phyloP scores from a whole-genome alignment of 208 protist genomes.

The Acanthamoeba rhysodes region DNA sequence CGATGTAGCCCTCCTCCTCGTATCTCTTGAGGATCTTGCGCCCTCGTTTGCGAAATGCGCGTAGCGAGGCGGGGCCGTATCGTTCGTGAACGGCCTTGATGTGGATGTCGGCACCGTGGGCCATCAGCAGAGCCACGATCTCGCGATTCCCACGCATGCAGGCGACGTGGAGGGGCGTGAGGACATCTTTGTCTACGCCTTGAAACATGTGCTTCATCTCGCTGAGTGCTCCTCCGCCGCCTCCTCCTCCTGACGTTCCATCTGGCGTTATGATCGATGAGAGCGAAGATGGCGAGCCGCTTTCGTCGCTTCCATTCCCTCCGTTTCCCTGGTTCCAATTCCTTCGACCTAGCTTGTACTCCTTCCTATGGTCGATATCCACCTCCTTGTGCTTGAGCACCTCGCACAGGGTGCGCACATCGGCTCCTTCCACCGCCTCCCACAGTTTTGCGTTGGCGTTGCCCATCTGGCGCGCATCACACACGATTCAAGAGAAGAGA shows the following conservation, averaged over 20 bases:
- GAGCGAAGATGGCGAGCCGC: neutral
- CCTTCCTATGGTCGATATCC: slow-evolving; percentile 69
- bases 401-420: slow-evolving; percentile 36
- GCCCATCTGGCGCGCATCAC: slow-evolving; percentile 39
- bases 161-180: slow-evolving; percentile 63
- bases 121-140: slow-evolving; percentile 68
- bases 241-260: neutral
- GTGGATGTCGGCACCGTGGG: slow-evolving; percentile 71
- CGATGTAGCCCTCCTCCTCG: slow-evolving; percentile 28
- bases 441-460: slow-evolving; percentile 74
- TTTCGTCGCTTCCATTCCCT: neutral
- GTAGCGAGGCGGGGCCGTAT: slow-evolving; percentile 62
- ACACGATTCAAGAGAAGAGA: neutral
- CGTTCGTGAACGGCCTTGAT: slow-evolving; percentile 73
- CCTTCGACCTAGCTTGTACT: slow-evolving; percentile 67
- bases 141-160: slow-evolving; percentile 60
- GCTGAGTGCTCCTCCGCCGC: neutral
- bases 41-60: slow-evolving; percentile 65
- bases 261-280: neutral
- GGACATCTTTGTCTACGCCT: slow-evolving; percentile 65
- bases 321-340: slow-evolving; percentile 23
- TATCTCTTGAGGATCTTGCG: slow-evolving; percentile 22
- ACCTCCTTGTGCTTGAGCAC: slow-evolving; percentile 78
- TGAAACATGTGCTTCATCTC: slow-evolving; percentile 71
- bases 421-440: slow-evolving; percentile 66